Conservation (phyloP, 2,329 filamentous ascomycete species). For the Atkinsonella texensis region DNA sequence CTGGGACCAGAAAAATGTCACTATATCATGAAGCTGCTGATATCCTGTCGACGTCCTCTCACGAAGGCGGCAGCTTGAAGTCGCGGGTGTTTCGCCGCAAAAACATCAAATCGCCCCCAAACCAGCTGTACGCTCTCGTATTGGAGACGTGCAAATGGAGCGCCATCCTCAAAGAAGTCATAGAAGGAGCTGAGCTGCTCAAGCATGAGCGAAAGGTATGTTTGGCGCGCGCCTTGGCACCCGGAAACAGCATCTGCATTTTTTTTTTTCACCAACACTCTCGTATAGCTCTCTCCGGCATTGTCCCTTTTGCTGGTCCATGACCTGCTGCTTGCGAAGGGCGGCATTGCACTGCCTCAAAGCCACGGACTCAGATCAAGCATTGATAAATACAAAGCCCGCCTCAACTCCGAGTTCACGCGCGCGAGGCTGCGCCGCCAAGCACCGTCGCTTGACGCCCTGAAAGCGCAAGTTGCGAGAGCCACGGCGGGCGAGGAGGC, state of each 20-base stretch:
- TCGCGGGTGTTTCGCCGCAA: constrained; percentile 70
- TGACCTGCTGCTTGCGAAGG: constrained; percentile 71
- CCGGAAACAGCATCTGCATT: neutral
- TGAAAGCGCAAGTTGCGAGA: constrained; percentile 46
- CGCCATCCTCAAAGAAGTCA: constrained; percentile 70
- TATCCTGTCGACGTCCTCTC: constrained; percentile 47
- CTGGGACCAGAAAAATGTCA: constrained; percentile 50
- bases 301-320: constrained; percentile 75
- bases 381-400: constrained; percentile 69
- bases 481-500: constrained; percentile 36
- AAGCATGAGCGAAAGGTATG: constrained; percentile 73
- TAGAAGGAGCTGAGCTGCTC: constrained; percentile 68
- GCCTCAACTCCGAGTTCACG: constrained; percentile 72
- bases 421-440: constrained; percentile 63
- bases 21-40: constrained; percentile 87
- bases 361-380: constrained; percentile 66
- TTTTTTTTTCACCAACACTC: neutral
- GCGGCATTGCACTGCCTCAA: constrained; percentile 68
- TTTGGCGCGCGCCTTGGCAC: neutral
- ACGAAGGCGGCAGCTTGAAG: constrained; percentile 67
- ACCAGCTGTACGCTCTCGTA: constrained; percentile 78
- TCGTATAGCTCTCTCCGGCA: constrained; percentile 59
- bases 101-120: constrained; percentile 61
- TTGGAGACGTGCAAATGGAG: constrained; percentile 90
- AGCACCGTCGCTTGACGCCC: constrained; percentile 52